Base-by-base conservation (phyloP, 441 rosid genomes). In the California macrophylla region DNA sequence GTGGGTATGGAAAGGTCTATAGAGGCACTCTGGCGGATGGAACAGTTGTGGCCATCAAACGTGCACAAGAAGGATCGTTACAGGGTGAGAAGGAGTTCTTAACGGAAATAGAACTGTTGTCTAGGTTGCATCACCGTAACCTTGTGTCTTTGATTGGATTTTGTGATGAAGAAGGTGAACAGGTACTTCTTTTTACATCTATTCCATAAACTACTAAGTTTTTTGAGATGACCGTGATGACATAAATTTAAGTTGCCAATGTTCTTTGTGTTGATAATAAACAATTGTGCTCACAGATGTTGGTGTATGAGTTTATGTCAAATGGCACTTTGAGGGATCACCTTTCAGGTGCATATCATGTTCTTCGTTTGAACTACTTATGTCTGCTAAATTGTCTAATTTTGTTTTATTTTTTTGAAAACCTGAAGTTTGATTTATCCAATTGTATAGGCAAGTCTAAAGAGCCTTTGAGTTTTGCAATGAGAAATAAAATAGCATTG, bases 1-100 rank as follows among this genome's bases (percentile, higher is more conserved):
- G 99, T 58, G 99, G 99, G 24, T 94, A 90, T 26, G 99, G 99
- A 70, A 94, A 82, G 77, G 99, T 94, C 69, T 90, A 90, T 76
- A 86, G 63, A 83, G 98, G 98, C 32, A 72, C 77, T 40, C 81
- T 94, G 63, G 81, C 81, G 26, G 90, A 85, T 75, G 94, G 97
- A 63, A 71, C 69, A 13, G 72, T 82, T 69, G 99, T 89, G 70
- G 98, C 99, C 52, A 85, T 92, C 67, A 94, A 94, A 78, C 90
- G 98, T 25, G 98, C 99, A 42, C 89, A 89, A 75, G 91, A 90
- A 79, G 91, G 91, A 63, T 94, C 98, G 2, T 79, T 94, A 66
- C 98, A 90, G 83, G 99, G 98, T 9, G 96, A 92, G 73, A 90
- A 69, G 69, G 99, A 94, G 82, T 94, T 94, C 83, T 73, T 94